Evolutionary conservation across 140 eudicot genomes (phyloP), one percentile per base, ranked within the genome.

Genomic region (Bidens hawaiensis): DNA sequence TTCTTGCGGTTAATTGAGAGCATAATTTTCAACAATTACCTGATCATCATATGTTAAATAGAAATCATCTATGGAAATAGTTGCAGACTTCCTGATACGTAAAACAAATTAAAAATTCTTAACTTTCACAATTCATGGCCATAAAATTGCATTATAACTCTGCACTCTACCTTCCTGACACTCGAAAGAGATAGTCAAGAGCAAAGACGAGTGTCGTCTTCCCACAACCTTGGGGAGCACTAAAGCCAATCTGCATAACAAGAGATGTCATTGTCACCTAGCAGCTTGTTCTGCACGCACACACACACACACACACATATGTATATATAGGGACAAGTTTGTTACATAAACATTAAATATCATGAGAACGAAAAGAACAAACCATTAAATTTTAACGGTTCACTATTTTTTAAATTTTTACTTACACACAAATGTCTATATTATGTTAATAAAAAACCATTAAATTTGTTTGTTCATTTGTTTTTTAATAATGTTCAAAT

Each of bases 171-270:
- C 99, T 91, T 79, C 94, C 94, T 46, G 73, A 68, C 59, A 76
- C 69, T 58, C 45, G 51, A 63, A 91, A 91, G 63, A 91, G 95
- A 71, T 76, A 87, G 57, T 88, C 86, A 22, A 91, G 80, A 52
- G 96, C 96, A 31, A 79, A 91, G 50, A 91, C 99, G 25, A 91
- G 99, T 61, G 99, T 91, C 28, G 99, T 91, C 64, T 91, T 91
- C 53, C 99, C 99, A 77, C 99, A 91, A 45, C 98, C 98, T 78
- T 91, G 98, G 13, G 98, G 98, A 12, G 98, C 98, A 69, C 98
- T 91, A 66, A 91, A 91, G 41, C 98, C 98, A 74, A 91, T 91
- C 98, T 91, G 94, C 82, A 77, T 41, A 49, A 53, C 54, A 50
- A 57, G 22, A 53, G 22, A 53, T 23, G 49, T n/a, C n/a, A n/a